phyloP scores from a whole-genome alignment of 345 rosid species.

The Streptanthus diversifolius region DNA sequence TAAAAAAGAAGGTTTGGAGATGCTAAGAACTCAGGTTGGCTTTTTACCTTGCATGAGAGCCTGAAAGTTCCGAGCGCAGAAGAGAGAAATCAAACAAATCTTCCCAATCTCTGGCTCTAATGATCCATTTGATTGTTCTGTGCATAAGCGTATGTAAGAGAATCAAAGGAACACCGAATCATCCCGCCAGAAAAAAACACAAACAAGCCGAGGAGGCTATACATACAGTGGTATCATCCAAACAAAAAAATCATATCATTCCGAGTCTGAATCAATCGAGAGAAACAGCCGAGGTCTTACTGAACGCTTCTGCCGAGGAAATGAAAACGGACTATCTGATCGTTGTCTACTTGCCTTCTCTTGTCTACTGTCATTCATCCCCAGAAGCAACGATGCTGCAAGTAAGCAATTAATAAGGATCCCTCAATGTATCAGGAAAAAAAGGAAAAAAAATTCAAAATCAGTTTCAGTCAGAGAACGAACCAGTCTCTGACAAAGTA shows the following conservation, averaged over 20 bases:
- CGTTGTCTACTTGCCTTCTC: constrained; percentile 63
- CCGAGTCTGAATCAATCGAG: constrained; percentile 71
- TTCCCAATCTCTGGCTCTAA: not conserved
- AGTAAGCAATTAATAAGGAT: not conserved
- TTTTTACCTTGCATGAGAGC: constrained; percentile 22
- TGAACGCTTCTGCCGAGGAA: constrained; percentile 87
- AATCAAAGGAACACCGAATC: constrained; percentile 6
- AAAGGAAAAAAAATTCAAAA: not conserved
- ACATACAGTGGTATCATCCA: constrained; percentile 19
- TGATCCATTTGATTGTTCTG: constrained; percentile 13
- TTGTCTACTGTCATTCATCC: constrained; percentile 61
- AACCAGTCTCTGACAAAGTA: constrained; percentile 69
- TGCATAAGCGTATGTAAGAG: not conserved
- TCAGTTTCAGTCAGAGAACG: constrained; percentile 35
- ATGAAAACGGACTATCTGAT: constrained; percentile 64
- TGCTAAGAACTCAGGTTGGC: not conserved
- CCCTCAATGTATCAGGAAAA: not conserved
- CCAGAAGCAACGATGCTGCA: constrained; percentile 81
- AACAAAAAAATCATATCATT: constrained; percentile 29
- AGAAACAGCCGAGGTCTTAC: constrained; percentile 69
- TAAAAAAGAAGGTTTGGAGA: not conserved
- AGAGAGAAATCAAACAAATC: constrained; percentile 1
- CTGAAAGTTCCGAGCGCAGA: constrained; percentile 8
- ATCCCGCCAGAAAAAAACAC: not conserved
- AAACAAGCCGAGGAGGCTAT: constrained; percentile 6